Base-by-base conservation (phyloP, 2,329 filamentous ascomycete genomes). In the Fusarium redolens region DNA sequence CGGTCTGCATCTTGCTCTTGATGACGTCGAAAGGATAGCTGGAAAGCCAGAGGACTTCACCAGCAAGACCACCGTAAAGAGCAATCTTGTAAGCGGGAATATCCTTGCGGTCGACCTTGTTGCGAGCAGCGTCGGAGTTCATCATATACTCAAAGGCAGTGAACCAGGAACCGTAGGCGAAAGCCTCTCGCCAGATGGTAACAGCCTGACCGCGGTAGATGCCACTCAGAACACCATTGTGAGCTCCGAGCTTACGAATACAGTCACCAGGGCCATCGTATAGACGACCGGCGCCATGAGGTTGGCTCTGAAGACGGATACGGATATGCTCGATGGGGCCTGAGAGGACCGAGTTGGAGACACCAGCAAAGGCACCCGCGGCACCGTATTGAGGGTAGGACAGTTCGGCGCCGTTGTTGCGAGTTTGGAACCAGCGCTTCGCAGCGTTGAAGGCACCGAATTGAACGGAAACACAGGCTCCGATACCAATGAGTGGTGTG, bases 1-100 rank as follows among this genome's bases (percentile, higher is more conserved):
- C 96, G 65, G 92, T 97, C 89, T 99, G 96, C 96, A 98, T 98
- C 90, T 97, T 98, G 84, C 94, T 97, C 92, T 99, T 99, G 84
- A 99, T 85, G 33, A 99, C 96, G 83, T 99, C 96, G 74, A 99
- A 92, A 28, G 96, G 96, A 84, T 99, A 99, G 80, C 94, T 97
- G 40, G 89, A 88, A 61, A 99, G 86, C 96, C 96, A 99, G 64
- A 99, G 88, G 58, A 91, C 94, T 87, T 99, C 96, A 76, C 96
- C 96, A 0, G 96, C 96, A 44, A 99, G 83, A 48, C 96, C 96
- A 73, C 96, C 96, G 81, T 98, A 99, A 17, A 94, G 85, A 17
- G 96, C 96, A 55, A 99, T 90, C 85, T 97, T 98, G 82, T 91
- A 91, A 58, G 89, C 91, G 20, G 94, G 90, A 41, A 99, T 90